These are phyloP conservation scores for Phalaenopsis hybrid DNA, from an alignment of 116 monocot species.

Conservation along the genomic window DNA sequence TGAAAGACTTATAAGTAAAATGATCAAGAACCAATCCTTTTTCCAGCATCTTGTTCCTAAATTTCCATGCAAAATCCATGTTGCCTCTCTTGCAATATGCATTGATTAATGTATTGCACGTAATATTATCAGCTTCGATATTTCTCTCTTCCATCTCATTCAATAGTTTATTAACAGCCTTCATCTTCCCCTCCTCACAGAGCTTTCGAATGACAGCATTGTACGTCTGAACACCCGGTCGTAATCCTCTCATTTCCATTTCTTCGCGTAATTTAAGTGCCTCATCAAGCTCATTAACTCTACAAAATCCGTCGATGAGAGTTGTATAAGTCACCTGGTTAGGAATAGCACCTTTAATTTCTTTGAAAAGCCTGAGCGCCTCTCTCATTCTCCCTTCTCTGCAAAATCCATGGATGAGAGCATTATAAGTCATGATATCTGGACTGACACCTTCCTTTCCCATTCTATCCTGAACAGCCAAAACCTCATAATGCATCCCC, in stretches of 20 bases:
- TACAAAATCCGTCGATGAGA: constrained; percentile 82
- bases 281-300: constrained; percentile 48
- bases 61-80: constrained; percentile 72
- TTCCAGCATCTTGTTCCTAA: constrained; percentile 82
- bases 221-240: constrained; percentile 60
- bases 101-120: constrained; percentile 92
- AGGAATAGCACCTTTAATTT: constrained; percentile 54
- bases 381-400: constrained; percentile 84
- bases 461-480: constrained; percentile 68
- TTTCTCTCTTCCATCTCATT: constrained; percentile 86
- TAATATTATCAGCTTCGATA: constrained; percentile 68
- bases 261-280: constrained; percentile 50
- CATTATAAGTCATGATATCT: constrained; percentile 72
- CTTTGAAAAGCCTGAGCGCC: constrained; percentile 56
- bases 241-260: constrained; percentile 72
- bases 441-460: constrained; percentile 40
- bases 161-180: constrained; percentile 58
- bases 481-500: constrained; percentile 84
- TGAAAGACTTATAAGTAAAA: constrained; percentile 81
- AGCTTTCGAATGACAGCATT: constrained; percentile 67
- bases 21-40: constrained; percentile 58
- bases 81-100: constrained; percentile 88
- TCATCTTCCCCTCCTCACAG: constrained; percentile 85
- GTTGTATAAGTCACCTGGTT: constrained; percentile 81
- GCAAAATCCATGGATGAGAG: constrained; percentile 68